Evolutionary conservation across 805 yeast genomes (phyloP).

Genomic region (Starmerella asiatica): DNA sequence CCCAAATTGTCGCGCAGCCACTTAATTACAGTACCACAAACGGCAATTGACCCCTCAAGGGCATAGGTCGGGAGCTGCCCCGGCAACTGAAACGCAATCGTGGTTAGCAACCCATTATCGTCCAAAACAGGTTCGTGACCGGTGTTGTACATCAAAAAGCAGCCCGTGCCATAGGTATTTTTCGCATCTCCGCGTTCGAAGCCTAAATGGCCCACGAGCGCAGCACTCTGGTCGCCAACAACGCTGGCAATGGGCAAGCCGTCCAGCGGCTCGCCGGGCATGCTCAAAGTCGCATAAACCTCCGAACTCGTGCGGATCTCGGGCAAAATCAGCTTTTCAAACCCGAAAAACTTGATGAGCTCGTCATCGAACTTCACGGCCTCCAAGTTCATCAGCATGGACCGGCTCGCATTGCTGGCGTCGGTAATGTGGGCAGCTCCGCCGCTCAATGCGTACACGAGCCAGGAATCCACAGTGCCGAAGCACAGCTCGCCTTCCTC

Average conservation of each 20-base stretch:
- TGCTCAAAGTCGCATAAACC: conserved; percentile 54
- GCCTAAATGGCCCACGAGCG: conserved; percentile 85
- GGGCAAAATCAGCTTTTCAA: conserved; percentile 63
- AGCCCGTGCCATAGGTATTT: conserved; percentile 95
- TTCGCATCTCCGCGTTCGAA: conserved; percentile 74
- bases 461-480: conserved; percentile 92
- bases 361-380: conserved; percentile 63
- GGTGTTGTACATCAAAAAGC: conserved; percentile 78
- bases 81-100: conserved; percentile 85
- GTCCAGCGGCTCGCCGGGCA: conserved; percentile 43
- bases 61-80: conserved; percentile 65
- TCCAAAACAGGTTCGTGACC: conserved; percentile 61
- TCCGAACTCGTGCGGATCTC: conserved; percentile 67
- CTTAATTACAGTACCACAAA: conserved; percentile 86
- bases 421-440: conserved; percentile 60
- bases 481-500: conserved; percentile 71
- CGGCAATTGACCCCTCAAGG: conserved; percentile 90
- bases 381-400: conserved; percentile 75
- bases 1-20: conserved; percentile 88
- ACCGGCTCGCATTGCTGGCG: conserved; percentile 82
- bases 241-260: conserved; percentile 76
- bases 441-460: conserved; percentile 68
- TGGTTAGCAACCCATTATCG: conserved; percentile 72
- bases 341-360: conserved; percentile 64
- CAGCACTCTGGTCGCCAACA: conserved; percentile 88